phyloP scores from a whole-genome alignment of 306 rosid genomes.

The Quercus engelmannii region DNA sequence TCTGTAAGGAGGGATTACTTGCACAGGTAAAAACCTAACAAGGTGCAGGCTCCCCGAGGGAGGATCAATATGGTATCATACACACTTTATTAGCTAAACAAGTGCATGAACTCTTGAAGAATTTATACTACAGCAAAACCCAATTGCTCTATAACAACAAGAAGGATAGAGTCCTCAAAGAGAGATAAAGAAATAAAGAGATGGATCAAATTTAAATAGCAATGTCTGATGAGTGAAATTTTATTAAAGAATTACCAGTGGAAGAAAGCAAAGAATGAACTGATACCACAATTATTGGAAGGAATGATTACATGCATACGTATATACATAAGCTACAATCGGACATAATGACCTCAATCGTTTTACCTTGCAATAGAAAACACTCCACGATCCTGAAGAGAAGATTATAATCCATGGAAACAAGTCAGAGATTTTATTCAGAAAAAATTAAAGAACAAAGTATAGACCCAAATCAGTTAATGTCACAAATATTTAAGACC shows the following conservation, averaged over 20 bases:
- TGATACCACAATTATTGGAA: not conserved
- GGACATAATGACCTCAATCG: constrained; percentile 12
- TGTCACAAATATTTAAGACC: constrained; percentile 28
- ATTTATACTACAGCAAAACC: not conserved
- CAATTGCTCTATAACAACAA: constrained; percentile 1
- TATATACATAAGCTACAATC: not conserved
- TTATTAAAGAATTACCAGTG: not conserved
- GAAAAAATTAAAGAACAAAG: constrained; percentile 1
- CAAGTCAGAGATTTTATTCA: constrained; percentile 10
- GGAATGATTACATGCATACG: not conserved
- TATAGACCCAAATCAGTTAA: constrained; percentile 10
- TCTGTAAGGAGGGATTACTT: not conserved
- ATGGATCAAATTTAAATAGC: not conserved
- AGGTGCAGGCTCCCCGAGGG: constrained; percentile 1
- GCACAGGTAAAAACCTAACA: not conserved
- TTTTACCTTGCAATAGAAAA: constrained; percentile 52
- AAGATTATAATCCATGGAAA: constrained; percentile 12
- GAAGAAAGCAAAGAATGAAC: constrained; percentile 1
- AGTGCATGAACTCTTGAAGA: not conserved
- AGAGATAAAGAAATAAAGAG: not conserved
- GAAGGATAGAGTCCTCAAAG: not conserved
- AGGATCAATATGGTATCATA: constrained; percentile 3
- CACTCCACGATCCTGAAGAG: constrained; percentile 55
- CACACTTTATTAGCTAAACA: not conserved
- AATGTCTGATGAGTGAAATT: constrained; percentile 10